Conservation (phyloP, 495 filamentous ascomycete species). For the Aspergillus affinis region DNA sequence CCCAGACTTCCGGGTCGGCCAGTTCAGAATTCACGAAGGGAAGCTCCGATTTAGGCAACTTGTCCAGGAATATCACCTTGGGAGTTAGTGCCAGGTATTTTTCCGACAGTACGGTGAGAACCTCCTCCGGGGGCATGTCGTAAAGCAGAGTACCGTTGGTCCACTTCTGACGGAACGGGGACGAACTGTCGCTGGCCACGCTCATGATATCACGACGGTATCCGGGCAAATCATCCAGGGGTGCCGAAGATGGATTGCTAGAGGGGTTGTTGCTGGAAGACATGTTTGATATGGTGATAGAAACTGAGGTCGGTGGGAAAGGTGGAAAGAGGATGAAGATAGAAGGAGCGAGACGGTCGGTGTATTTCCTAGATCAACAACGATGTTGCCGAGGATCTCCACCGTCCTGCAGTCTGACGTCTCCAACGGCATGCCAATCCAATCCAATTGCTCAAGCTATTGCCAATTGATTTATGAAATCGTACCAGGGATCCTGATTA, state of each 20-base stretch:
- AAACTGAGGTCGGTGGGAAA: not conserved
- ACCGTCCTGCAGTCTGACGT: not conserved
- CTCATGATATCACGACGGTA: conserved; percentile 31
- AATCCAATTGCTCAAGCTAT: not conserved
- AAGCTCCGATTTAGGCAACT: conserved; percentile 20
- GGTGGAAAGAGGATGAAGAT: not conserved
- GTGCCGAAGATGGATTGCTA: not conserved
- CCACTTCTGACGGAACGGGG: conserved; percentile 34
- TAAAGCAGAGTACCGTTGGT: conserved; percentile 24
- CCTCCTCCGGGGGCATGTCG: conserved; percentile 24
- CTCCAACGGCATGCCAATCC: not conserved
- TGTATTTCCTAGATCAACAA: not conserved
- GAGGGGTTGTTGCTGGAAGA: not conserved
- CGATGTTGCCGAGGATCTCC: not conserved
- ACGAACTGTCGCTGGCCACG: conserved; percentile 21
- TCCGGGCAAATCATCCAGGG: conserved; percentile 29
- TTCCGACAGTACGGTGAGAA: conserved; percentile 34
- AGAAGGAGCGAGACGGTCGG: not conserved
- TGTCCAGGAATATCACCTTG: conserved; percentile 12
- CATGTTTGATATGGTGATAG: not conserved
- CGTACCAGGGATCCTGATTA: not conserved
- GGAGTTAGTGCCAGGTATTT: conserved; percentile 33
- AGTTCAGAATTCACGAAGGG: conserved; percentile 27
- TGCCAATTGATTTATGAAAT: not conserved
- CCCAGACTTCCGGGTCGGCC: conserved; percentile 18